Evolutionary conservation across 306 rosid species (phyloP).

Genomic region (Betula pendula): DNA sequence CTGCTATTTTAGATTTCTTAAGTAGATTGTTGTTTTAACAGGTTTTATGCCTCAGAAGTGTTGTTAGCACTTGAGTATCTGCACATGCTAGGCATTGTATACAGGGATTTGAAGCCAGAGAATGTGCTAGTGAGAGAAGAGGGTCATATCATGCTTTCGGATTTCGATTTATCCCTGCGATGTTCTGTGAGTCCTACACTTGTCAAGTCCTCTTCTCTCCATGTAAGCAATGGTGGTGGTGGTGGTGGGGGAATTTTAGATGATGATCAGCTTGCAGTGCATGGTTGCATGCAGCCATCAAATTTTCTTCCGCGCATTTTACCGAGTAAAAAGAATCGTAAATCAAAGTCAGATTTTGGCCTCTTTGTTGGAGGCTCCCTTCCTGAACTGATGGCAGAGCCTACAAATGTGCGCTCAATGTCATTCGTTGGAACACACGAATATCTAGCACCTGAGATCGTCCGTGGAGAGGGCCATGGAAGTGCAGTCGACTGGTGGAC

Average conservation of each 20-base stretch:
- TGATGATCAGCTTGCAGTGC: constrained; percentile 48
- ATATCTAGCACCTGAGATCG: constrained; percentile 89
- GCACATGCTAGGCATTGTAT: constrained; percentile 95
- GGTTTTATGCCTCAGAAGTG: constrained; percentile 83
- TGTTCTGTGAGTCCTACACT: constrained; percentile 82
- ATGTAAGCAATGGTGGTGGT: constrained; percentile 17
- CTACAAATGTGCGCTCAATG: constrained; percentile 88
- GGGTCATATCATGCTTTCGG: constrained; percentile 97
- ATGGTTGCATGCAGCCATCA: constrained; percentile 58
- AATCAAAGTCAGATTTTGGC: constrained; percentile 84
- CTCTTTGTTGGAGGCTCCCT: constrained; percentile 57
- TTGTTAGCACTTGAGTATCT: constrained; percentile 89
- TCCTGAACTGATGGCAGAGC: constrained; percentile 91
- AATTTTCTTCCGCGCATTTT: constrained; percentile 75
- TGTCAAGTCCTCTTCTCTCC: constrained; percentile 71
- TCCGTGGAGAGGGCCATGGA: constrained; percentile 91
- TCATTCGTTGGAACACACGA: constrained; percentile 94
- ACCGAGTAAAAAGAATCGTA: constrained; percentile 68
- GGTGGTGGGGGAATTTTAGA: constrained; percentile 31
- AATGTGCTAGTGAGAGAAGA: constrained; percentile 82
- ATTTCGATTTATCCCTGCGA: constrained; percentile 85
- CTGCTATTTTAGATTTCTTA: neutral
- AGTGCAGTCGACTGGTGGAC: constrained; percentile 99
- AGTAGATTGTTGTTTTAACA: constrained; percentile 27
- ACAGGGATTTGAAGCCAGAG: constrained; percentile 90